These are phyloP conservation scores for Mycena amicta DNA, from an alignment of 768 basidiomycete genomes.

Conservation along the genomic window DNA sequence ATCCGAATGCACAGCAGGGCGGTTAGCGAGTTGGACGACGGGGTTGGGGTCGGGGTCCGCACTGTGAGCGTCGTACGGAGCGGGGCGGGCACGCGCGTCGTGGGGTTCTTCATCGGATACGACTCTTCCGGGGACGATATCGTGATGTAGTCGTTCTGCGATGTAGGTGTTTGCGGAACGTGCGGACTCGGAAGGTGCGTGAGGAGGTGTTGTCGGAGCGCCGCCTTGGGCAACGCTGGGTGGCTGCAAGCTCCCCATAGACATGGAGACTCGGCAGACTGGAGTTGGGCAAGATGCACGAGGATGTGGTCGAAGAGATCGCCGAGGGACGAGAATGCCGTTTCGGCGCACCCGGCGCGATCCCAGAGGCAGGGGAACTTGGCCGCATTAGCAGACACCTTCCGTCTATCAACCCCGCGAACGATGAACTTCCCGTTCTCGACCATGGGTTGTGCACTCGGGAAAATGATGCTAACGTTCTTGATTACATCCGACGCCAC, in stretches of 20 bases:
- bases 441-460: constrained; percentile 86
- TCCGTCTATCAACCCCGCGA: constrained; percentile 76
- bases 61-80: constrained; percentile 65
- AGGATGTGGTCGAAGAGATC: constrained; percentile 77
- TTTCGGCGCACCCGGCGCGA: constrained; percentile 48
- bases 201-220: constrained; percentile 67
- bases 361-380: constrained; percentile 79
- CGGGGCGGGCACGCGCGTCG: constrained; percentile 69
- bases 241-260: constrained; percentile 72
- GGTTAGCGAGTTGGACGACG: constrained; percentile 74
- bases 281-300: constrained; percentile 51
- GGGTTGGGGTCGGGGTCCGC: constrained; percentile 59
- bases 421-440: constrained; percentile 83
- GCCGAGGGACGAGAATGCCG: constrained; percentile 52
- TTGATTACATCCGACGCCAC: constrained; percentile 95
- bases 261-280: constrained; percentile 55
- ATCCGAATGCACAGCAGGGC: constrained; percentile 83
- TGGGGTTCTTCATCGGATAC: constrained; percentile 65
- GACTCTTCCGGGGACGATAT: constrained; percentile 56
- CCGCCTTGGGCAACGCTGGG: constrained; percentile 46
- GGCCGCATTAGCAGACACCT: constrained; percentile 59
- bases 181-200: constrained; percentile 74
- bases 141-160: constrained; percentile 75
- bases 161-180: constrained; percentile 57
- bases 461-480: constrained; percentile 83